Base-by-base conservation (phyloP, 805 yeast species). In the Candida tammaniensis region DNA sequence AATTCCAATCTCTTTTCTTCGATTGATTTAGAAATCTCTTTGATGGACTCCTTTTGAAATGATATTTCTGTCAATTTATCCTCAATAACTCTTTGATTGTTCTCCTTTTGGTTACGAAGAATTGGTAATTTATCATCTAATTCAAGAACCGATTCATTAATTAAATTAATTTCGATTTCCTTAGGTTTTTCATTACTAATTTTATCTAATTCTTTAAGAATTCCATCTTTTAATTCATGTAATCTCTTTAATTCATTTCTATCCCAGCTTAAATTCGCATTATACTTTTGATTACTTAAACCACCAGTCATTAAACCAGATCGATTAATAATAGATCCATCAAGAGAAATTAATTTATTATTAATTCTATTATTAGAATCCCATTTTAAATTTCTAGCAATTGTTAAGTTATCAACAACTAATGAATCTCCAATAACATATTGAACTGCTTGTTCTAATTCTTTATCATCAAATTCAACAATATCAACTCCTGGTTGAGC, bases 301-400 rank as follows among this genome's bases (percentile, higher is more conserved):
- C 97, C 97, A 55, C 97, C 97, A 7, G 97, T 83, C 95, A 93
- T 86, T 23, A 88, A 68, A 5, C 96, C 96, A 4, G 91, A 80
- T 49, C 78, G 79, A 52, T 86, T 87, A 30, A 93, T 84, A 19
- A 88, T 67, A 0, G 91, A 76, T 2, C 98, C 98, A 31, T 86
- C 87, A 10, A 86, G 49, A 0, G 96, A 76, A 2, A 89, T 95
- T 31, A 84, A 56, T 54, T 85, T 87, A 25, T 76, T 78, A 31
- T 72, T 71, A 5, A 64, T 24, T 18, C 77, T 59, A 13, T 42
- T 36, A 6, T 70, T 64, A 23, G 63, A 60, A 13, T 69, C 68
- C 91, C 95, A 86, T 51, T 86, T 79, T 38, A 91, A 60, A 1
- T 68, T 62, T 50, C 80, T 76, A 2, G 98, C 98, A 17, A 74